Conservation (phyloP, 768 basidiomycete genomes). For the Macrolepiota dolichaula region DNA sequence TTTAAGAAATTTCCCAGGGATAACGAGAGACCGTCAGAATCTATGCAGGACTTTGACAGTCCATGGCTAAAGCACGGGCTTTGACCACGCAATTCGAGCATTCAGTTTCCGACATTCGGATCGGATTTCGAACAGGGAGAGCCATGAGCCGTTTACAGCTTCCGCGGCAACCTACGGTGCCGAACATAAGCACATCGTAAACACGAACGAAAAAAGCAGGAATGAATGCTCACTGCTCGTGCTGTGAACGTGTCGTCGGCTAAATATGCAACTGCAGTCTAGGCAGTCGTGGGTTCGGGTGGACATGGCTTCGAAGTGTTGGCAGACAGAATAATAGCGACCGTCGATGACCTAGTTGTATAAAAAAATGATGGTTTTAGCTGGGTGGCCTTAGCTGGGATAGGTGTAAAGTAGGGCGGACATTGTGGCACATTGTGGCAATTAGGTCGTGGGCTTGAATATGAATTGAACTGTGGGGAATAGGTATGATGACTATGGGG, state of each 20-base stretch:
- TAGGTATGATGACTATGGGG: conserved; percentile 19
- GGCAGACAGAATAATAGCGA: conserved; percentile 64
- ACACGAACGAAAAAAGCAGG: neutral
- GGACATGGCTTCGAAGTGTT: conserved; percentile 71
- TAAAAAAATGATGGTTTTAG: neutral
- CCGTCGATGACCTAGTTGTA: conserved; percentile 71
- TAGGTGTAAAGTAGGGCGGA: conserved; percentile 29
- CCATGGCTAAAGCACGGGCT: conserved; percentile 18
- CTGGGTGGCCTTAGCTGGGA: neutral
- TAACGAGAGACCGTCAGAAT: neutral
- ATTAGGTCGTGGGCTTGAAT: neutral
- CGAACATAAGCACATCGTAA: conserved; percentile 3
- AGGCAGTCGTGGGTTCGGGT: conserved; percentile 68
- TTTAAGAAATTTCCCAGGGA: neutral
- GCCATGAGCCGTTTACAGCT: conserved; percentile 65
- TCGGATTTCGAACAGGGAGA: conserved; percentile 65
- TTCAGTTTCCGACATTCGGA: conserved; percentile 57
- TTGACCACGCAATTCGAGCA: conserved; percentile 39
- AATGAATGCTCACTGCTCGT: conserved; percentile 40
- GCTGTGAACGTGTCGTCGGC: conserved; percentile 56
- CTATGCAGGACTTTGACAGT: conserved; percentile 11
- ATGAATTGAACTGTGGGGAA: conserved; percentile 15
- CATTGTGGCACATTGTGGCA: conserved; percentile 69
- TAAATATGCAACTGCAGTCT: conserved; percentile 65
- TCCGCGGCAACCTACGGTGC: conserved; percentile 43